These are phyloP conservation scores for Coriaria nepalensis DNA, from an alignment of 306 rosid genomes.

Conservation along the genomic window DNA sequence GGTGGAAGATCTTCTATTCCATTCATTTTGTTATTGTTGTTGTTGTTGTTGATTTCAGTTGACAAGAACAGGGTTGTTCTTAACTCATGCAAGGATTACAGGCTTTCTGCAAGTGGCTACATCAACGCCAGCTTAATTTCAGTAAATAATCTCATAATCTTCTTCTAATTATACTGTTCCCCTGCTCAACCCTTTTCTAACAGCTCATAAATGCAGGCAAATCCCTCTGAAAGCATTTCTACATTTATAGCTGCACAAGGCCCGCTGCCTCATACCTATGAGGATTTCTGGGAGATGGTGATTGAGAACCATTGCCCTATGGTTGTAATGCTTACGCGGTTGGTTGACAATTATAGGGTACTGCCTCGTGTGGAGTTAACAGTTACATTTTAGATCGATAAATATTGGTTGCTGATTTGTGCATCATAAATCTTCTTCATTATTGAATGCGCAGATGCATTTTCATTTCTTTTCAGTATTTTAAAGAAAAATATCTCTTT, in stretches of 20 bases:
- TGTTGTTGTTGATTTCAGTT: slow-evolving; percentile 35
- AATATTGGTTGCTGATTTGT: too few species aligned
- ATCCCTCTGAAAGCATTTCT: slow-evolving; percentile 45
- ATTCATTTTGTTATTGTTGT: too few species aligned
- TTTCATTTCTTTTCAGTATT: too few species aligned
- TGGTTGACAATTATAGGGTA: slow-evolving; percentile 72
- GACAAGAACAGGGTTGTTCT: slow-evolving; percentile 64
- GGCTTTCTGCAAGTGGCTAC: slow-evolving; percentile 70
- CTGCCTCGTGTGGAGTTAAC: slow-evolving; percentile 10
- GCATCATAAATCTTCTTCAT: too few species aligned
- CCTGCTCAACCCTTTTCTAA: slow-evolving; percentile 12
- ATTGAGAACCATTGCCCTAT: slow-evolving; percentile 69
- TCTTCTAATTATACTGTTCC: too few species aligned
- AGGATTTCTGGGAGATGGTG: slow-evolving; percentile 98
- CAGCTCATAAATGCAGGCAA: slow-evolving; percentile 33
- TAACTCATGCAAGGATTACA: slow-evolving; percentile 56
- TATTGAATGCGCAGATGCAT: too few species aligned
- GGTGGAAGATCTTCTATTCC: too few species aligned
- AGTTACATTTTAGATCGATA: slow-evolving; percentile 3
- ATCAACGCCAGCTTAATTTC: slow-evolving; percentile 77
- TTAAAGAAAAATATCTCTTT: too few species aligned
- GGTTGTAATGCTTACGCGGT: slow-evolving; percentile 77
- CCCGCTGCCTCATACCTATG: slow-evolving; percentile 74
- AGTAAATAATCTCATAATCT: slow-evolving; percentile 23
- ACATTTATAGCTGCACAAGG: slow-evolving; percentile 93